A percentile compares a stretch with the other conserved stretches of the same genome.
phyloP scores from a whole-genome alignment of 805 yeast genomes.

The Zygoascus ofunaensis region DNA sequence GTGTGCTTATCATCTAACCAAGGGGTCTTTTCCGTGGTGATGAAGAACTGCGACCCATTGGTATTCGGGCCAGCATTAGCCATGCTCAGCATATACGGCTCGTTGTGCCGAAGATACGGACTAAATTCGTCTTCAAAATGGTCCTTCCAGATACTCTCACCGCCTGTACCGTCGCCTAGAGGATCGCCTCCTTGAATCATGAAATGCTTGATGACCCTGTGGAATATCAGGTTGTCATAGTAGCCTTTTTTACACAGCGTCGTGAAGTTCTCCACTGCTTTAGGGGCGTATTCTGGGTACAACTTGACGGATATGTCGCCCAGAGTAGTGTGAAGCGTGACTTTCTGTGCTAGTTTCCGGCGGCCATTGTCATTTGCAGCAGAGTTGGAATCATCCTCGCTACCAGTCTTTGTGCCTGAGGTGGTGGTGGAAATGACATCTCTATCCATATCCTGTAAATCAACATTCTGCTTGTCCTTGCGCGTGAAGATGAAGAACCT shows the following conservation, averaged over 20 bases:
- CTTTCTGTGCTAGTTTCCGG: slow-evolving; percentile 36
- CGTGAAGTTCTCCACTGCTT: slow-evolving; percentile 36
- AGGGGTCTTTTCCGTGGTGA: slow-evolving; percentile 45
- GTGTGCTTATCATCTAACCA: slow-evolving; percentile 53
- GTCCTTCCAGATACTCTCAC: slow-evolving; percentile 31
- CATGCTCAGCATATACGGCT: slow-evolving; percentile 50
- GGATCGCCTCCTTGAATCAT: slow-evolving; percentile 61
- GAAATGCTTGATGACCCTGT: slow-evolving; percentile 39
- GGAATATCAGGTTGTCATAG: slow-evolving; percentile 33
- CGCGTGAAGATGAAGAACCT: slow-evolving; percentile 27
- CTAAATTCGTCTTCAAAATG: slow-evolving; percentile 41
- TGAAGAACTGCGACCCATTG: slow-evolving; percentile 53
- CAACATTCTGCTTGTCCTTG: slow-evolving; percentile 4
- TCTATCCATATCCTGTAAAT: slow-evolving; percentile 19
- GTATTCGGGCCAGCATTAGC: slow-evolving; percentile 53
- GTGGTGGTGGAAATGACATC: slow-evolving; percentile 20
- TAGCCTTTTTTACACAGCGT: slow-evolving; percentile 31
- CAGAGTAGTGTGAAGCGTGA: slow-evolving; percentile 32
- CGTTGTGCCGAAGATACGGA: slow-evolving; percentile 39
- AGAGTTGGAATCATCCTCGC: background rate
- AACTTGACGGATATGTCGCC: slow-evolving; percentile 37
- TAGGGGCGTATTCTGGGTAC: slow-evolving; percentile 32
- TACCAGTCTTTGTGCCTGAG: background rate
- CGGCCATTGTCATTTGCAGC: slow-evolving; percentile 2
- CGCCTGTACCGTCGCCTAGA: slow-evolving; percentile 35